A percentile compares a stretch with the other conserved stretches of the same genome.
Conservation (phyloP, 2,329 filamentous ascomycete species). For the Pseudopyrenochaeta lycopersici region DNA sequence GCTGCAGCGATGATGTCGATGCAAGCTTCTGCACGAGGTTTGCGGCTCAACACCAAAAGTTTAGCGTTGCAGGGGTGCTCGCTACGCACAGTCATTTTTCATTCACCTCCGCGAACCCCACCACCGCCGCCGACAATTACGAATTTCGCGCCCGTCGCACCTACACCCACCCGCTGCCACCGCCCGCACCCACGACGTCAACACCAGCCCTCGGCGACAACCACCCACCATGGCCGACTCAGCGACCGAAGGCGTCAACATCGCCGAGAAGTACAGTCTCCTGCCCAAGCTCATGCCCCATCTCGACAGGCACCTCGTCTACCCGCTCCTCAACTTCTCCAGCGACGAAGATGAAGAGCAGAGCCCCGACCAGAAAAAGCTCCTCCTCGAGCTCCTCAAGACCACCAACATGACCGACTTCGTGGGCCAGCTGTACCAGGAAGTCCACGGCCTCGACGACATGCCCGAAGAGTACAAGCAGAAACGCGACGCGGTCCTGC, state of each 20-base stretch:
- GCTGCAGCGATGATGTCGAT: constrained; percentile 3
- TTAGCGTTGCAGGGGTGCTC: constrained; percentile 46
- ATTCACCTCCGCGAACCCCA: constrained; percentile 17
- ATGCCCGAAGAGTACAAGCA: constrained; percentile 85
- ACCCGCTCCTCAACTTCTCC: constrained; percentile 93
- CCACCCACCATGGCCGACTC: constrained; percentile 52
- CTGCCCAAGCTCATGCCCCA: constrained; percentile 89
- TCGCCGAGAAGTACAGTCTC: constrained; percentile 78
- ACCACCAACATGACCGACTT: constrained; percentile 99
- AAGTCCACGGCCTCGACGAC: constrained; percentile 81
- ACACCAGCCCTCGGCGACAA: constrained; percentile 8
- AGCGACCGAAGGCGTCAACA: constrained; percentile 51
- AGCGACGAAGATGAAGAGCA: constrained; percentile 82
- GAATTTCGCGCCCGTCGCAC: constrained; percentile 23
- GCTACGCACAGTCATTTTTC: constrained; percentile 50
- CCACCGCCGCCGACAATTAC: constrained; percentile 20
- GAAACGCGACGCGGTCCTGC: constrained; percentile 88
- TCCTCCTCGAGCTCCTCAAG: constrained; percentile 94
- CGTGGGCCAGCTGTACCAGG: constrained; percentile 88
- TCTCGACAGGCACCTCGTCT: constrained; percentile 95
- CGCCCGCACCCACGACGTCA: constrained; percentile 4
- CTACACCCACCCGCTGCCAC: constrained; percentile 10
- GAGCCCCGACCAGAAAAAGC: constrained; percentile 76
- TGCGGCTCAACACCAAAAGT: constrained; percentile 43
- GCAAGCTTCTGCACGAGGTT: constrained; percentile 17